Evolutionary conservation across 2,329 filamentous ascomycete genomes (phyloP).

Genomic region (Xylariaceae sp.): DNA sequence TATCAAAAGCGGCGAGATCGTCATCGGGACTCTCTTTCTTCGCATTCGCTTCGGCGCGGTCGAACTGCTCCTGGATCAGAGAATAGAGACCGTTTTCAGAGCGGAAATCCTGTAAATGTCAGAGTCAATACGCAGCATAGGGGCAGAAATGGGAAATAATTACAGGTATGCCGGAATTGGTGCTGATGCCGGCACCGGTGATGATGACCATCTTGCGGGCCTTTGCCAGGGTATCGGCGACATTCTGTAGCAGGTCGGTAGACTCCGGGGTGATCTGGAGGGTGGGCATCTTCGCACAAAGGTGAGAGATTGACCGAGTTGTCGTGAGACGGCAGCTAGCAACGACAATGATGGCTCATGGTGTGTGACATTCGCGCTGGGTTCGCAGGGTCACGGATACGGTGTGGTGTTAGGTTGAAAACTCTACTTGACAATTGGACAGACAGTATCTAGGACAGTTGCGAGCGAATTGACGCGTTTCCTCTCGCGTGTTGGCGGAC

Average conservation of each 20-base stretch:
- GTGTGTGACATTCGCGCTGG: too few species aligned
- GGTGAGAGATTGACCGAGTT: too few species aligned
- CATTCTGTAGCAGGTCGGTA: slow-evolving; percentile 54
- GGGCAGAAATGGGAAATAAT: slow-evolving; percentile 21
- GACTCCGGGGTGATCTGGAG: slow-evolving; percentile 51
- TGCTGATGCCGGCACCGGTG: slow-evolving; percentile 71
- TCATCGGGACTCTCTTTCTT: slow-evolving; percentile 26
- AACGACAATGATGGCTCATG: too few species aligned
- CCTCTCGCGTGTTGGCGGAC: too few species aligned
- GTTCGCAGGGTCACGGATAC: too few species aligned
- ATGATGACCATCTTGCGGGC: slow-evolving; percentile 67
- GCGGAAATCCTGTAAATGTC: slow-evolving; percentile 57
- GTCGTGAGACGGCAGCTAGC: slow-evolving; percentile 4
- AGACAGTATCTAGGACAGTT: too few species aligned
- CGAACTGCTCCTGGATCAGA: slow-evolving; percentile 64
- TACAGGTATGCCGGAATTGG: slow-evolving; percentile 72
- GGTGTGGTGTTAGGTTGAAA: too few species aligned
- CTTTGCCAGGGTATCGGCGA: slow-evolving; percentile 61
- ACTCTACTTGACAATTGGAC: too few species aligned
- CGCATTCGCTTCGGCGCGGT: slow-evolving; percentile 43
- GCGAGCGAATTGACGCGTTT: too few species aligned
- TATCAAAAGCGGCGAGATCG: slow-evolving; percentile 21
- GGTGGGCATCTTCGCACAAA: slow-evolving; percentile 61
- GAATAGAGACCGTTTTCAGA: slow-evolving; percentile 71
- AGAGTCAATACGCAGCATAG: slow-evolving; percentile 17